Evolutionary conservation across 768 basidiomycete genomes (phyloP).

Genomic region (Cubamyces lactineus): DNA sequence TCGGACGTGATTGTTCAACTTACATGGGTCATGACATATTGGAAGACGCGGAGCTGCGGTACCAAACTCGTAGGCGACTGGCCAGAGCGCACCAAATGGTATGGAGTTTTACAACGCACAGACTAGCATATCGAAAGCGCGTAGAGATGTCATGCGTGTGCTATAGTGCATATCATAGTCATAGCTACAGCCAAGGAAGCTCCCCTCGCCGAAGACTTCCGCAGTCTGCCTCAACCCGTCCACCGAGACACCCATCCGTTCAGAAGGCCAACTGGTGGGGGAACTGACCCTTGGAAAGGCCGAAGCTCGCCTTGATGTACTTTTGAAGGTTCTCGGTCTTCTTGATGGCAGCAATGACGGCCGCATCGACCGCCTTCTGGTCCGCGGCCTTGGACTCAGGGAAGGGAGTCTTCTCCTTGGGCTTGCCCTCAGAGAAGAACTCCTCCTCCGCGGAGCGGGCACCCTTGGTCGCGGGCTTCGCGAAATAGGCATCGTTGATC

Average conservation of each 20-base stretch:
- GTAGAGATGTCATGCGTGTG: constrained; percentile 37
- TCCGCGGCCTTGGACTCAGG: constrained; percentile 86
- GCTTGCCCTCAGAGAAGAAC: constrained; percentile 95
- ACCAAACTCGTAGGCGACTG: background rate
- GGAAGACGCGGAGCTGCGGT: too few relatives aligned
- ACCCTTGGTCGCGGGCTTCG: constrained; percentile 73
- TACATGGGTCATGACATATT: too few relatives aligned
- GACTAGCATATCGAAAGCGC: constrained; percentile 28
- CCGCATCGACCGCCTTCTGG: constrained; percentile 87
- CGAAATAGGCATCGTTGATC: constrained; percentile 93
- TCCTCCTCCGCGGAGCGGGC: constrained; percentile 89
- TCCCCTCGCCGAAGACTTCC: constrained; percentile 22
- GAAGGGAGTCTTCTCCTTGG: constrained; percentile 85
- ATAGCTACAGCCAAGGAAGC: constrained; percentile 30
- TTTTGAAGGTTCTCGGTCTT: constrained; percentile 89
- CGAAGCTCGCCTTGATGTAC: constrained; percentile 92
- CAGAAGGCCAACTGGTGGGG: constrained; percentile 94
- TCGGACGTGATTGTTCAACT: background rate
- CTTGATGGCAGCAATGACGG: constrained; percentile 82
- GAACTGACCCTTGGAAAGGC: constrained; percentile 95
- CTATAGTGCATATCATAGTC: constrained; percentile 45
- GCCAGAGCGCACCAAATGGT: background rate
- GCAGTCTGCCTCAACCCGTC: constrained; percentile 16
- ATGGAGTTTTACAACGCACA: constrained; percentile 25
- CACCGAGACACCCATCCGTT: constrained; percentile 25